A percentile compares a stretch with the other conserved stretches of the same genome.
Conservation (phyloP, 2,329 filamentous ascomycete genomes). For the Cylindrodendrum hubeiense region DNA sequence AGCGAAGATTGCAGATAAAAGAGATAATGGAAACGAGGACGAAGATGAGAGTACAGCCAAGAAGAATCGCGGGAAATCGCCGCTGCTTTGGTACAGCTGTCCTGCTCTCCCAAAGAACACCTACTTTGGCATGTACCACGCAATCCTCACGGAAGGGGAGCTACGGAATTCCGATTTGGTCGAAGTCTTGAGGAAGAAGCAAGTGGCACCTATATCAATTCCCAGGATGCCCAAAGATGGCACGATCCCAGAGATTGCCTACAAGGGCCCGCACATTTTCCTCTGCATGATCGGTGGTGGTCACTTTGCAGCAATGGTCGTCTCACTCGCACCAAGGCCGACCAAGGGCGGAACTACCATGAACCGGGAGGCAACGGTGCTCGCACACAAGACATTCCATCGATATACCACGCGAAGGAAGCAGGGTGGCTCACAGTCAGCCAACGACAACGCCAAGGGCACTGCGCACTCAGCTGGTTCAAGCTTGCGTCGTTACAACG, state of each 20-base stretch:
- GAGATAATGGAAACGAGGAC: slow-evolving; percentile 59
- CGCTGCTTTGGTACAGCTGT: slow-evolving; percentile 88
- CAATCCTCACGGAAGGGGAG: slow-evolving; percentile 81
- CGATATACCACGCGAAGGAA: slow-evolving; percentile 96
- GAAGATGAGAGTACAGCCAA: slow-evolving; percentile 58
- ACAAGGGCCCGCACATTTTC: slow-evolving; percentile 87
- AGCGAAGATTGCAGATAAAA: slow-evolving; percentile 75
- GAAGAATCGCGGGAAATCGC: slow-evolving; percentile 73
- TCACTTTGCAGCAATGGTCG: slow-evolving; percentile 97
- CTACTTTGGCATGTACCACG: slow-evolving; percentile 88
- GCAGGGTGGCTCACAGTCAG: slow-evolving; percentile 94
- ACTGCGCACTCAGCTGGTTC: slow-evolving; percentile 94
- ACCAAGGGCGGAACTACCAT: slow-evolving; percentile 77
- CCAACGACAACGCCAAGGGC: slow-evolving; percentile 94
- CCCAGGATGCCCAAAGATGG: slow-evolving; percentile 70
- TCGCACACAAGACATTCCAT: slow-evolving; percentile 98
- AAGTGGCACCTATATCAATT: slow-evolving; percentile 73
- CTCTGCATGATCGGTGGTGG: slow-evolving; percentile 99
- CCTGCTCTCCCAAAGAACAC: slow-evolving; percentile 80
- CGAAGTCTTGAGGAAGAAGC: slow-evolving; percentile 80
- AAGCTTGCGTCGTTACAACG: slow-evolving; percentile 91
- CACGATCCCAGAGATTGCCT: slow-evolving; percentile 64
- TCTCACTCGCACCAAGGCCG: slow-evolving; percentile 85
- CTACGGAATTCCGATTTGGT: slow-evolving; percentile 72
- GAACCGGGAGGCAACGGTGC: slow-evolving; percentile 86